Base-by-base conservation (phyloP, 345 rosid species). In the Reutealis trisperma region DNA sequence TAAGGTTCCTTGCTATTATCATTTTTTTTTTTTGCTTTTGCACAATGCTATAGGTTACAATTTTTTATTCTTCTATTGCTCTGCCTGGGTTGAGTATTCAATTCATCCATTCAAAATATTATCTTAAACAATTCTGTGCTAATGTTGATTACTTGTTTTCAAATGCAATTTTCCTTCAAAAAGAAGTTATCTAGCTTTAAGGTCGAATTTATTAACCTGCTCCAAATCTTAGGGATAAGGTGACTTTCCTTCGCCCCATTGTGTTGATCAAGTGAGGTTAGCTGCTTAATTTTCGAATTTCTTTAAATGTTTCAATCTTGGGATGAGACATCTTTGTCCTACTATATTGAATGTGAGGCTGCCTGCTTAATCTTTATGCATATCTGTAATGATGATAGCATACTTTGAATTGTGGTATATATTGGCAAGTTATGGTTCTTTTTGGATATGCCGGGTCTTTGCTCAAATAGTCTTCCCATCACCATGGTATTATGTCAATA, bases 401-500 rank as follows among this genome's bases (percentile, higher is more conserved):
- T 59, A 21, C 32, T 8, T 58, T 22, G 66, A 2, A 25, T 57
- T 70, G 34, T 67, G 24, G 71, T 63, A 47, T 75, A 52, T 41
- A 41, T 51, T 72, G 58, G 27, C 70, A 44, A 77, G 7, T 65
- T 45, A 2, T 62, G 21, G 21, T 72, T 27, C 22, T 58, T 41
- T 30, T 51, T 52, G n/a, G 37, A 9, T 32, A 3, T n/a, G 3
- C 14, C 22, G 59, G 15, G n/a, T 70, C 37, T 71, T 58, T 71
- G 32, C 45, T 59, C 63, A 22, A 21, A 16, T 62, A 19, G 22
- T 63, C 58, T 79, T 54, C 37, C 67, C 75, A 72, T 66, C 25
- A 65, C 52, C 25, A 21, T 19, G 78, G 65, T 78, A 51, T 76
- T 72, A 63, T 75, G 71, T 79, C 71, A 77, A 67, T 67, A 96